Evolutionary conservation across 306 rosid species (phyloP).

Genomic region (Fragaria ananassa): DNA sequence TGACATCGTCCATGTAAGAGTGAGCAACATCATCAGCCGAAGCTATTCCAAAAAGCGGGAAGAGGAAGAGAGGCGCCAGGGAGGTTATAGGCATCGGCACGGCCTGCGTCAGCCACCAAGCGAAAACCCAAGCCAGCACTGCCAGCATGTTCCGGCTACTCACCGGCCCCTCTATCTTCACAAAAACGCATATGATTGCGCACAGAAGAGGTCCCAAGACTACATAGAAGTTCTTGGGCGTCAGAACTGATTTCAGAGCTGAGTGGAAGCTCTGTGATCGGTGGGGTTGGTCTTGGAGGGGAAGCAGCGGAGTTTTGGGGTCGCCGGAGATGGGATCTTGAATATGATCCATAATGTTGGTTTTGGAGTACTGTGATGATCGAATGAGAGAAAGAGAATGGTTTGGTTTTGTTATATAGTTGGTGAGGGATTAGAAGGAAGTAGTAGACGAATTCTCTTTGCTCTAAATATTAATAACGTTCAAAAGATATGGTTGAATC

Average conservation of each 20-base stretch:
- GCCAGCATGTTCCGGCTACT: slow-evolving; percentile 63
- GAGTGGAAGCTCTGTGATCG: slow-evolving; percentile 22
- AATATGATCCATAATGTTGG: not conserved
- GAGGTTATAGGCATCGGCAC: slow-evolving; percentile 87
- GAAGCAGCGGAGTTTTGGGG: slow-evolving; percentile 63
- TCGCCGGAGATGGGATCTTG: slow-evolving; percentile 26
- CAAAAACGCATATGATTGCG: slow-evolving; percentile 35
- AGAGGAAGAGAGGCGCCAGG: slow-evolving; percentile 73
- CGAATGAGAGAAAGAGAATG: not conserved
- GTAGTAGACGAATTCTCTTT: slow-evolving; percentile 15
- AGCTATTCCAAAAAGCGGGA: slow-evolving; percentile 68
- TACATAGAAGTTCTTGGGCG: slow-evolving; percentile 37
- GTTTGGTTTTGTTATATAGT: not conserved
- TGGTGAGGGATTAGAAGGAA: not conserved
- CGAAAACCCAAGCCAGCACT: slow-evolving; percentile 71
- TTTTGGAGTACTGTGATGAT: not conserved
- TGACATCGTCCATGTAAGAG: slow-evolving; percentile 78
- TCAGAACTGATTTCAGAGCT: slow-evolving; percentile 25
- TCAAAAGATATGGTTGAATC: not conserved
- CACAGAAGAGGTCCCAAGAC: slow-evolving; percentile 63
- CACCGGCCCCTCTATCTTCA: slow-evolving; percentile 45
- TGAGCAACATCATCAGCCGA: slow-evolving; percentile 72
- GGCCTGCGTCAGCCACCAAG: slow-evolving; percentile 90
- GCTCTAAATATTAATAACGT: not conserved
- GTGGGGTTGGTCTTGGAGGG: slow-evolving; percentile 31